Evolutionary conservation across 108 stramenopile species (phyloP).

Genomic region (Cyclotella sp.): DNA sequence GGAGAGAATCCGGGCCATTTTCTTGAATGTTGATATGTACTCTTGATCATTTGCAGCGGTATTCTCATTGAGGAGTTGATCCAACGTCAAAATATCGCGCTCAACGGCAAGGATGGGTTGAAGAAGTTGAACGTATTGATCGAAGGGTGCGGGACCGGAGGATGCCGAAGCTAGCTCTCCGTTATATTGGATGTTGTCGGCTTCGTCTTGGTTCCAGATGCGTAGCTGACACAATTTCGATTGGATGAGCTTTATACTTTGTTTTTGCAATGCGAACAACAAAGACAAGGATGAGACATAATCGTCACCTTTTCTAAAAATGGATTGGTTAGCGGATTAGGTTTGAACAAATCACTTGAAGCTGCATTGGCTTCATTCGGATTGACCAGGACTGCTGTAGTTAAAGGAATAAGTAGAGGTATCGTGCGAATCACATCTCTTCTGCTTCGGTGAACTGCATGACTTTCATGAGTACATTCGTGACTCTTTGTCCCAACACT

Average conservation of each 20-base stretch:
- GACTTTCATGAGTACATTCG: too few species aligned
- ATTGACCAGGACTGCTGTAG: too few species aligned
- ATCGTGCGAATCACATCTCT: too few species aligned
- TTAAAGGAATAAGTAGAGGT: too few species aligned
- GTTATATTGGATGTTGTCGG: constrained; percentile 78
- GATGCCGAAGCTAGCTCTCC: constrained; percentile 68
- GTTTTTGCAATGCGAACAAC: not conserved
- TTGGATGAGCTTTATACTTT: not conserved
- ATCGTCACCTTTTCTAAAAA: constrained; percentile 56
- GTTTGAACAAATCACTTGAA: constrained; percentile 56
- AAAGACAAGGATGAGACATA: not conserved
- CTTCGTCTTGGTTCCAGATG: constrained; percentile 81
- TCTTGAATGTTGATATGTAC: constrained; percentile 14
- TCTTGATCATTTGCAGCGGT: constrained; percentile 10
- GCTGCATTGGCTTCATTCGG: too few species aligned
- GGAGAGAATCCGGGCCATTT: constrained; percentile 55
- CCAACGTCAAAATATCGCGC: constrained; percentile 51
- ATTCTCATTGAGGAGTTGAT: constrained; percentile 54
- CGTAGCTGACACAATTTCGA: constrained; percentile 24
- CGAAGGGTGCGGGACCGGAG: constrained; percentile 32
- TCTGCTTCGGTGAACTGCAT: too few species aligned
- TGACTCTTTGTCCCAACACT: too few species aligned
- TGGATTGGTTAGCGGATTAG: constrained; percentile 81
- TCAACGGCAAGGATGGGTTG: constrained; percentile 78
- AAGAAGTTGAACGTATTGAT: constrained; percentile 64